Percentiles rank a stretch among this genome's conserved stretches.
These are phyloP conservation scores for Naegleria fowleri DNA, from an alignment of 208 protist genomes.

Conservation along the genomic window DNA sequence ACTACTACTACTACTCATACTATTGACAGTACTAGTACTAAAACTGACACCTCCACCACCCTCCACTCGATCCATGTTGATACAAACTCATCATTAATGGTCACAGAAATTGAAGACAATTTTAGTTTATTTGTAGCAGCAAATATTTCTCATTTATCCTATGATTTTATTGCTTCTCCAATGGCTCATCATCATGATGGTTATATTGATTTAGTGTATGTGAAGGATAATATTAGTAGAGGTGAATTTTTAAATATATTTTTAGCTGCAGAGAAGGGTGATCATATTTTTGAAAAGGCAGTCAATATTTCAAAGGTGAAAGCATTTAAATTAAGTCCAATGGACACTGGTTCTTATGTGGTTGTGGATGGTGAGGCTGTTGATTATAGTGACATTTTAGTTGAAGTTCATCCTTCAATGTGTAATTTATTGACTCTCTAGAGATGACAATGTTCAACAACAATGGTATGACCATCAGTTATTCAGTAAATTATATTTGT, in stretches of 20 bases:
- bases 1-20: too few species aligned
- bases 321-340: not conserved
- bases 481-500: too few species aligned
- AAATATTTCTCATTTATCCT: not conserved
- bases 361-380: constrained; percentile 12
- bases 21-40: too few species aligned
- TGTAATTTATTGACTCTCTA: not conserved
- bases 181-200: constrained; percentile 7
- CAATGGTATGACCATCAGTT: too few species aligned
- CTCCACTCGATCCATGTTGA: too few species aligned
- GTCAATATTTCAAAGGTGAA: not conserved
- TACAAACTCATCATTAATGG: not conserved
- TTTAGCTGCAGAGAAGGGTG: not conserved
- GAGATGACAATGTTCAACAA: not conserved
- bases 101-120: not conserved
- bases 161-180: not conserved
- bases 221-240: not conserved
- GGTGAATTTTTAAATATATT: constrained; percentile 12
- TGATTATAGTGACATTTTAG: not conserved
- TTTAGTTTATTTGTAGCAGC: not conserved
- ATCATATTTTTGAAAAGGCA: not conserved
- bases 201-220: constrained; percentile 1
- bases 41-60: too few species aligned
- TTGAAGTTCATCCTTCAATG: not conserved
- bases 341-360: not conserved